A percentile compares a stretch with the other conserved stretches of the same genome.
Conservation (phyloP, 2,329 filamentous ascomycete genomes). For the Lachnellula cervina region DNA sequence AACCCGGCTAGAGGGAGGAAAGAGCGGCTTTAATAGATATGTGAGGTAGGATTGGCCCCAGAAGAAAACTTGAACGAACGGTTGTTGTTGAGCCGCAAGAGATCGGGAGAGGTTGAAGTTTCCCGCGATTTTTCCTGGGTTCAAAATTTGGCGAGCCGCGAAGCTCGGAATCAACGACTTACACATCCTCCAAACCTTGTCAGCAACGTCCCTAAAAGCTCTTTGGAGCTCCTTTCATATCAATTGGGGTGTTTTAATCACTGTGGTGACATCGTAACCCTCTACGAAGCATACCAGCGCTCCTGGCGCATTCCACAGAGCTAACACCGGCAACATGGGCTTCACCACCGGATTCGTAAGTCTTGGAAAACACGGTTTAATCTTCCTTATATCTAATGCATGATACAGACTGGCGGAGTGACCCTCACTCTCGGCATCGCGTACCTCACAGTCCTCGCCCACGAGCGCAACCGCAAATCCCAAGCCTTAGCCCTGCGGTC, state of each 20-base stretch:
- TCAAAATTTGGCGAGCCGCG: not conserved
- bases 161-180: constrained; percentile 4
- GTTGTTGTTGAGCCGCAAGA: constrained; percentile 2
- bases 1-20: not conserved
- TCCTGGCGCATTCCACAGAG: constrained; percentile 11
- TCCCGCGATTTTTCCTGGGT: constrained; percentile 7
- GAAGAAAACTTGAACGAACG: too few relatives aligned
- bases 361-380: constrained; percentile 15
- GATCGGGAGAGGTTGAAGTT: not conserved
- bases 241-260: constrained; percentile 9
- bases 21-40: not conserved
- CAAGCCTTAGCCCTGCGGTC: constrained; percentile 53
- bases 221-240: constrained; percentile 12
- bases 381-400: constrained; percentile 8
- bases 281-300: constrained; percentile 5
- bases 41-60: too few relatives aligned
- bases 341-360: constrained; percentile 71
- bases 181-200: constrained; percentile 11
- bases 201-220: constrained; percentile 11
- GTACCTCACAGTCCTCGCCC: constrained; percentile 66
- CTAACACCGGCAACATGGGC: constrained; percentile 50
- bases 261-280: not conserved
- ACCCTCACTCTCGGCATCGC: constrained; percentile 69
- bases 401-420: constrained; percentile 62
- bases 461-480: constrained; percentile 61